Percentiles rank a stretch among this genome's conserved stretches.
These are phyloP conservation scores for Neonothopanus nambi DNA, from an alignment of 1,284 basidiomycete genomes.

Conservation along the genomic window DNA sequence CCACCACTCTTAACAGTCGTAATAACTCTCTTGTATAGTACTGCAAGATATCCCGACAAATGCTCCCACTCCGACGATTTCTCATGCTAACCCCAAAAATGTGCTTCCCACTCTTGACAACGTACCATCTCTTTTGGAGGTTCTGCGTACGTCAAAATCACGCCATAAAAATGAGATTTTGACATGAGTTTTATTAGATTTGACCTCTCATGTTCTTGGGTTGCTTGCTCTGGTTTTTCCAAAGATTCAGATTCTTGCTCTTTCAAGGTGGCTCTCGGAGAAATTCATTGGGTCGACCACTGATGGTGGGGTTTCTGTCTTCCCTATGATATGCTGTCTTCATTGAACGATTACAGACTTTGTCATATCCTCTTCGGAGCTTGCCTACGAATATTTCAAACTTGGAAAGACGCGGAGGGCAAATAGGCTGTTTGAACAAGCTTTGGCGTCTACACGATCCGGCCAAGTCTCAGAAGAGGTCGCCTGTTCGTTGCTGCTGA, in stretches of 20 bases:
- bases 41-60: conserved; percentile 39
- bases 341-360: conserved; percentile 49
- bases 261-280: conserved; percentile 48
- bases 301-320: conserved; percentile 46
- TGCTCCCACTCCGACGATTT: conserved; percentile 27
- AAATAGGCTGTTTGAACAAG: conserved; percentile 58
- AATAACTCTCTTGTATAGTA: conserved; percentile 21
- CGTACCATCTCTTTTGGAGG: conserved; percentile 29
- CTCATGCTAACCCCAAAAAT: conserved; percentile 20
- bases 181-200: conserved; percentile 42
- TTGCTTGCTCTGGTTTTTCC: conserved; percentile 52
- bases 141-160: conserved; percentile 48
- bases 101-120: conserved; percentile 44
- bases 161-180: conserved; percentile 15
- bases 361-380: conserved; percentile 61
- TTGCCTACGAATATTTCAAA: conserved; percentile 76
- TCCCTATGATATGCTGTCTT: background rate
- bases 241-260: conserved; percentile 55
- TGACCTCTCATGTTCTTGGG: conserved; percentile 67
- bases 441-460: conserved; percentile 45
- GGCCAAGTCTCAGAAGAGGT: conserved; percentile 48
- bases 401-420: conserved; percentile 77
- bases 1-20: background rate
- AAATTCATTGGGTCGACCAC: conserved; percentile 37
- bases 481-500: conserved; percentile 57